A percentile compares a stretch with the other conserved stretches of the same genome.
Conservation (phyloP, 2,329 filamentous ascomycete genomes). For the Aspergillus sp. region DNA sequence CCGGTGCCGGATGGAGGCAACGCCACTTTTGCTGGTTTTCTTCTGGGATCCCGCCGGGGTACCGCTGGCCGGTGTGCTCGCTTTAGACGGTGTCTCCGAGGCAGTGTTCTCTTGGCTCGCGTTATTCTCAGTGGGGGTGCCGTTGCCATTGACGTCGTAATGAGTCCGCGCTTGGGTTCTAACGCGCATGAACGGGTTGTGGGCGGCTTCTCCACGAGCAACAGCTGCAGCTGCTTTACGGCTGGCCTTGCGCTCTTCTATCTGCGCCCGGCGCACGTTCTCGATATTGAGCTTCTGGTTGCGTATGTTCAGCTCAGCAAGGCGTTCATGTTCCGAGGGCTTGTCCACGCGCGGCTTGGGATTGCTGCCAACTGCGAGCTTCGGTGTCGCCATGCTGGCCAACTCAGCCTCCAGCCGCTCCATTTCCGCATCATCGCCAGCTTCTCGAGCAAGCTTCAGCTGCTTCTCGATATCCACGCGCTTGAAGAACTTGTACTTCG, state of each 20-base stretch:
- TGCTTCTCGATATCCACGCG: constrained; percentile 67
- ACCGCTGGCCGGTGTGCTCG: constrained; percentile 55
- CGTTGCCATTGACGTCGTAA: constrained; percentile 60
- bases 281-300: constrained; percentile 86
- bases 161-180: constrained; percentile 69
- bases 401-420: constrained; percentile 53
- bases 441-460: constrained; percentile 65
- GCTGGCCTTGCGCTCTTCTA: constrained; percentile 71
- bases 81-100: constrained; percentile 54
- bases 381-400: constrained; percentile 53
- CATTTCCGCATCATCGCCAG: constrained; percentile 62
- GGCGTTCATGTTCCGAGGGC: constrained; percentile 72
- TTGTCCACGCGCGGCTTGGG: constrained; percentile 58
- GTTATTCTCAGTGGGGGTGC: constrained; percentile 27
- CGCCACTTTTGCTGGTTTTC: constrained; percentile 45
- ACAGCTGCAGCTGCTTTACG: constrained; percentile 63
- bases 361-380: constrained; percentile 70
- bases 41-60: constrained; percentile 31
- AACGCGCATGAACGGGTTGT: constrained; percentile 59
- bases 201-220: constrained; percentile 63
- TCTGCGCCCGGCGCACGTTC: constrained; percentile 84
- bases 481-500: constrained; percentile 66
- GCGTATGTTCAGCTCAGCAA: constrained; percentile 78
- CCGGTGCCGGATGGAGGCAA: constrained; percentile 71
- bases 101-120: constrained; percentile 52